Evolutionary conservation across 106 monocot genomes (phyloP).

Genomic region (Chionographis japonica): DNA sequence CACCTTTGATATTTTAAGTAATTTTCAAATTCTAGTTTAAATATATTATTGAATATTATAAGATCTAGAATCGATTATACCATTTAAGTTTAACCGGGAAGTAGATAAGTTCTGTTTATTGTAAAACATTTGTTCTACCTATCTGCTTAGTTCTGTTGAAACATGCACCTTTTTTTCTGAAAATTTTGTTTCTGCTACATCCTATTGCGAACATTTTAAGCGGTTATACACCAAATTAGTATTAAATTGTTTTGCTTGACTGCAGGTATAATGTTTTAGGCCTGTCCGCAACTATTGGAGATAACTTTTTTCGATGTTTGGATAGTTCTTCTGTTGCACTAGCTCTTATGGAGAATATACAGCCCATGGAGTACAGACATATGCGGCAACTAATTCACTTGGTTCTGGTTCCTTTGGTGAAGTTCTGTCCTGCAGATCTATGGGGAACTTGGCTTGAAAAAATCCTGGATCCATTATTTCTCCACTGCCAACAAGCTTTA

Average conservation of each 20-base stretch:
- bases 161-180: too few species aligned
- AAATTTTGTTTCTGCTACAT: not conserved
- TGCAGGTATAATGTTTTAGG: slow-evolving; percentile 94
- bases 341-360: slow-evolving; percentile 85
- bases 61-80: too few species aligned
- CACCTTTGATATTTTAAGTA: too few species aligned
- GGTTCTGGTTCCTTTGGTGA: slow-evolving; percentile 72
- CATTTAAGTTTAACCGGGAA: too few species aligned
- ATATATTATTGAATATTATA: too few species aligned
- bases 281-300: slow-evolving; percentile 67
- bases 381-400: slow-evolving; percentile 77
- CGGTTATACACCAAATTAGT: not conserved
- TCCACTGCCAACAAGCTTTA: slow-evolving; percentile 86
- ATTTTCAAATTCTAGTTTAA: too few species aligned
- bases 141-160: too few species aligned
- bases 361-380: slow-evolving; percentile 93
- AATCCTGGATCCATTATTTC: slow-evolving; percentile 74
- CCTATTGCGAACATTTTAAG: not conserved
- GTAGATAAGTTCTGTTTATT: too few species aligned
- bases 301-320: slow-evolving; percentile 63
- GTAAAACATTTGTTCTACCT: too few species aligned
- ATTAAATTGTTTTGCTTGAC: slow-evolving; percentile 9
- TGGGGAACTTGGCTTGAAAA: slow-evolving; percentile 63
- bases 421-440: slow-evolving; percentile 63
- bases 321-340: slow-evolving; percentile 55